These are phyloP conservation scores for Phaeotremella fagi DNA, from an alignment of 768 basidiomycete genomes.

Conservation along the genomic window DNA sequence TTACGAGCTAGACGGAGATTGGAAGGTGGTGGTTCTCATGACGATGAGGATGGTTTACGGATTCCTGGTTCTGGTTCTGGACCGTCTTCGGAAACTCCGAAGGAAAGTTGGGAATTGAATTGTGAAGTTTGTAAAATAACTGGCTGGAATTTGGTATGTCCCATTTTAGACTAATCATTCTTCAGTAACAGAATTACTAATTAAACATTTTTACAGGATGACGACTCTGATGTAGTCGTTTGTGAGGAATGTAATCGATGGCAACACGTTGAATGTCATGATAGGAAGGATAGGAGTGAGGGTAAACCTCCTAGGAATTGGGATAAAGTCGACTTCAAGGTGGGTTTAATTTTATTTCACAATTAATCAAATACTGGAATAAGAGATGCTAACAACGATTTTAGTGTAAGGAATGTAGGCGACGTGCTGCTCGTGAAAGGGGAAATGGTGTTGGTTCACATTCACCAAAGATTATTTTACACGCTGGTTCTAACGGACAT, in stretches of 20 bases:
- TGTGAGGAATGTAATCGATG: constrained; percentile 78
- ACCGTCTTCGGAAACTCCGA: neutral
- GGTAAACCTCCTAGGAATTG: constrained; percentile 72
- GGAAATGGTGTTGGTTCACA: neutral
- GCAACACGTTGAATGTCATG: constrained; percentile 87
- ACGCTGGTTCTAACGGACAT: too few relatives aligned
- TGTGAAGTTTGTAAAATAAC: constrained; percentile 76
- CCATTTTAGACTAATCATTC: neutral
- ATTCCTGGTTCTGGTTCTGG: constrained; percentile 1
- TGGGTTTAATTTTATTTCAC: constrained; percentile 14
- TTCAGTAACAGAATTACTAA: constrained; percentile 13
- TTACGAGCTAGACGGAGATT: constrained; percentile 30
- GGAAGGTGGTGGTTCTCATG: constrained; percentile 18
- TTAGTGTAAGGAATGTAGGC: constrained; percentile 38
- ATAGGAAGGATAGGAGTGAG: constrained; percentile 60
- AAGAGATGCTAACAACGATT: neutral
- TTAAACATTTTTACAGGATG: constrained; percentile 57
- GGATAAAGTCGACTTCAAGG: constrained; percentile 71
- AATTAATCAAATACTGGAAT: neutral
- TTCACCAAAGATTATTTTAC: neutral
- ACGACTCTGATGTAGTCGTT: constrained; percentile 70
- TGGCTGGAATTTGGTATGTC: constrained; percentile 67
- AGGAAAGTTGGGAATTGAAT: constrained; percentile 75
- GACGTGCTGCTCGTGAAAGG: constrained; percentile 24
- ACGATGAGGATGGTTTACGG: constrained; percentile 5